Evolutionary conservation across 768 basidiomycete genomes (phyloP), one percentile per base, ranked within the genome.

Genomic region (Lactarius pseudohatsudake): DNA sequence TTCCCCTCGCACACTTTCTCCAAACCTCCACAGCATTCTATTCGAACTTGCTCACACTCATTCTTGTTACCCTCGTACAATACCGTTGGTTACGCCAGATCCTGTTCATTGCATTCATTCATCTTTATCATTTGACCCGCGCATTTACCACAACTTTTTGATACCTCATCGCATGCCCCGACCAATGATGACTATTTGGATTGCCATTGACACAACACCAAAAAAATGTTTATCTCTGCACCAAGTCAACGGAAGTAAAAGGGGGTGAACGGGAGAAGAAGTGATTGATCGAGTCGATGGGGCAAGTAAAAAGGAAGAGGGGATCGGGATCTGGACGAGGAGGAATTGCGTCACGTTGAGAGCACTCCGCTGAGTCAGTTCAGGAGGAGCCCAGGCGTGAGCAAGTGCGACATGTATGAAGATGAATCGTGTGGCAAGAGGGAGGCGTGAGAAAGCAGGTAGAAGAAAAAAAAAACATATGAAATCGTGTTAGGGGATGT

Each of bases 101-200:
- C 26, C 41, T 30, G 26, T 43, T 43, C 64, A 70, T 69, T 68
- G 61, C 67, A 62, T 62, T 55, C 66, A 60, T 60, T 59, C 45
- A 60, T 60, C 55, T 38, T 57, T 60, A 53, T 68, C 36, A 55
- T 68, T 63, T 67, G 67, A 58, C 61, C 18, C 59, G 69, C 66
- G 62, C 66, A 68, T 69, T 69, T 64, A 68, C 62, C 68, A 59
- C 50, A 53, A 64, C 54, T 57, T 66, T 64, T 55, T 63, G 56
- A 68, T 68, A 69, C 62, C 69, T 62, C 69, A 69, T 68, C 63
- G 66, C 67, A 69, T 56, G 58, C 61, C 57, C 61, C 61, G 2
- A 67, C 58, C 54, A 56, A 36, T 30, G 59, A 64, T 34, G 53
- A 67, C 55, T 69, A 69, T 57, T 64, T 62, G 67, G 67, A 58